Base-by-base conservation (phyloP, 2,329 filamentous ascomycete genomes). In the Calonectria crousiana region DNA sequence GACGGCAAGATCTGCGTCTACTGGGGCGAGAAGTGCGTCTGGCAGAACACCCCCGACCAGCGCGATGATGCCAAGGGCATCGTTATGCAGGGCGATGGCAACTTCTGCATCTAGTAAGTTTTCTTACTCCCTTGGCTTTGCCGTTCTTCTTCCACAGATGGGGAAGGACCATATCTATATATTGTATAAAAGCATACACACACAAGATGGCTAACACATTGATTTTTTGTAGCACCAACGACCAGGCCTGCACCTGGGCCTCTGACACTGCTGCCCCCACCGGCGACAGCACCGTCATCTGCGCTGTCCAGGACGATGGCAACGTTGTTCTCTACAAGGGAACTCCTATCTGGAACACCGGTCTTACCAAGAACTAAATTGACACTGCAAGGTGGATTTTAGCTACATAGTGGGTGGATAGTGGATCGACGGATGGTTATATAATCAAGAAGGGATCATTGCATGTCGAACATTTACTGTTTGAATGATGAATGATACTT, bases 271-370 rank as follows among this genome's bases (percentile, higher is more conserved):
- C 76, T 2, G 53, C 65, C 11, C 67, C 69, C 20, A 78, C 67
- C 1, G 80, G 80, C 2, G 72, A 76, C 2, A 68, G 64, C 30
- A 71, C 51, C 5, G 79, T 78, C n/a, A 79, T 83, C 62, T 69
- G 78, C 10, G 73, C 78, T 16, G 80, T 84, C 1, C 83, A 83
- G 72, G 77, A 84, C 16, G 82, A 84, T 32, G 82, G 83, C 47
- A 84, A 84, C 23, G 78, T 84, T 13, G 80, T 84, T 23, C 52
- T 84, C 8, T 84, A 84, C 44, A 82, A 79, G 64, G 82, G 83
- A 10, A 82, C 78, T 9, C 78, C 81, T 3, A 79, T 84, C 60
- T 84, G 82, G 83, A 71, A 81, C 18, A 81, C 75, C 75, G 73
- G 79, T n/a, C n/a, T n/a, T 58, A 83, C 81, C 49, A 58, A 75